These are phyloP conservation scores for Ustulina deusta DNA, from an alignment of 2,329 filamentous ascomycete species.

Conservation along the genomic window DNA sequence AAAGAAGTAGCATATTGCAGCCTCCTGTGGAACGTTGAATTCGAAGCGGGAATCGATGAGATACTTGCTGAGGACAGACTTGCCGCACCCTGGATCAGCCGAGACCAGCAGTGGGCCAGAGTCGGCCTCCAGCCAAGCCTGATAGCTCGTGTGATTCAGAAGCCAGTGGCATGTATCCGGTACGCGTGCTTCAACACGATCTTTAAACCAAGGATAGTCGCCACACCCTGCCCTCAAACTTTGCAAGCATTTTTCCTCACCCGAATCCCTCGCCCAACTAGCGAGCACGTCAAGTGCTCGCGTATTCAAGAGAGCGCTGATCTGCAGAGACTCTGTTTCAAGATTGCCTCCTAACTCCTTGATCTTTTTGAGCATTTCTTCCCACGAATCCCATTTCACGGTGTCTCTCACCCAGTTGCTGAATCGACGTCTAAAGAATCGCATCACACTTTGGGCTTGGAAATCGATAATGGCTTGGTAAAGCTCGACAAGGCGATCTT, in stretches of 20 bases:
- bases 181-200: slow-evolving; percentile 8
- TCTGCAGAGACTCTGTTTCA: slow-evolving; percentile 2
- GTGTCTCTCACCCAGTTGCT: background rate
- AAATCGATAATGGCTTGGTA: slow-evolving; percentile 16
- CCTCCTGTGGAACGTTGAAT: slow-evolving; percentile 5
- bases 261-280: background rate
- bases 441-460: slow-evolving; percentile 6
- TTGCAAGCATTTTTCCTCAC: background rate
- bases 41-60: slow-evolving; percentile 11
- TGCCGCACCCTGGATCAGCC: slow-evolving; percentile 23
- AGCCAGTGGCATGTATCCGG: slow-evolving; percentile 20
- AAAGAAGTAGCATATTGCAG: slow-evolving; percentile 25
- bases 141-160: slow-evolving; percentile 8
- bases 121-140: slow-evolving; percentile 1
- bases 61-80: slow-evolving; percentile 20
- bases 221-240: background rate
- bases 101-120: slow-evolving; percentile 2
- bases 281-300: background rate
- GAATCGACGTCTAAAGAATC: slow-evolving; percentile 15
- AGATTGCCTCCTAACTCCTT: slow-evolving; percentile 10
- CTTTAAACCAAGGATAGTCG: slow-evolving; percentile 16
- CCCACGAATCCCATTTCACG: slow-evolving; percentile 15
- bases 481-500: slow-evolving; percentile 4
- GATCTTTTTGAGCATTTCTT: slow-evolving; percentile 7
- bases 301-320: background rate